A percentile compares a stretch with the other conserved stretches of the same genome.
Evolutionary conservation across 164 flowering plant genomes (phyloP).

Genomic region (Vitis cinerea): DNA sequence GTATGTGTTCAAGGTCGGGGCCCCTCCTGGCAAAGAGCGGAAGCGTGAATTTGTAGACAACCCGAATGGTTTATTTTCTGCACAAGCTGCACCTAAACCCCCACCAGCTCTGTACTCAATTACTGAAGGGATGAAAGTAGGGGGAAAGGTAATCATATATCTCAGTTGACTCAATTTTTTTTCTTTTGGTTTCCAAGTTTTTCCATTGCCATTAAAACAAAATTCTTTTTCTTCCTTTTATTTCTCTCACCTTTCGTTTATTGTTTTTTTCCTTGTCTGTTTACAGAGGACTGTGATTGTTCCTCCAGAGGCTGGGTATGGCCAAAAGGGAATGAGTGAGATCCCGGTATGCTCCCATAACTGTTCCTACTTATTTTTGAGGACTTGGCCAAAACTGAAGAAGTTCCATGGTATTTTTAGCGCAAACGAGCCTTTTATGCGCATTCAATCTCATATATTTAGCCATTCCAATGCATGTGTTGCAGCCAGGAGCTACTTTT

Average conservation of each 20-base stretch:
- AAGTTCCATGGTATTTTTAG: no score
- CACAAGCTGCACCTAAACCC: constrained; percentile 95
- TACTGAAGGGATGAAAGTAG: constrained; percentile 92
- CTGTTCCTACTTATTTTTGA: background rate
- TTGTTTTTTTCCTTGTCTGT: constrained; percentile 6
- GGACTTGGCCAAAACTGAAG: background rate
- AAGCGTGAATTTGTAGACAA: constrained; percentile 89
- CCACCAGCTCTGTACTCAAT: constrained; percentile 81
- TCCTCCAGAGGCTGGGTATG: constrained; percentile 92
- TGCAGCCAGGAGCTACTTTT: constrained; percentile 92
- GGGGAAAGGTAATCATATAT: constrained; percentile 63
- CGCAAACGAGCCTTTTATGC: no score
- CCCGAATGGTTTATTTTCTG: constrained; percentile 91
- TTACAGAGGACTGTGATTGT: constrained; percentile 87
- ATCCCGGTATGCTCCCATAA: constrained; percentile 60
- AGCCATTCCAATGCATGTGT: background rate
- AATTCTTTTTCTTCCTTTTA: background rate
- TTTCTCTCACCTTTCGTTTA: background rate
- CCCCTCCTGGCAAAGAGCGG: constrained; percentile 86
- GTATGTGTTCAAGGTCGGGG: constrained; percentile 86
- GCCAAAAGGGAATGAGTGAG: constrained; percentile 85
- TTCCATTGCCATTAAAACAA: background rate
- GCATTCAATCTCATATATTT: background rate
- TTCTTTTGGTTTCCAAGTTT: background rate
- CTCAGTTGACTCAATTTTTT: background rate